phyloP scores from a whole-genome alignment of 495 filamentous ascomycete species.

The Haplographium delicatum region DNA sequence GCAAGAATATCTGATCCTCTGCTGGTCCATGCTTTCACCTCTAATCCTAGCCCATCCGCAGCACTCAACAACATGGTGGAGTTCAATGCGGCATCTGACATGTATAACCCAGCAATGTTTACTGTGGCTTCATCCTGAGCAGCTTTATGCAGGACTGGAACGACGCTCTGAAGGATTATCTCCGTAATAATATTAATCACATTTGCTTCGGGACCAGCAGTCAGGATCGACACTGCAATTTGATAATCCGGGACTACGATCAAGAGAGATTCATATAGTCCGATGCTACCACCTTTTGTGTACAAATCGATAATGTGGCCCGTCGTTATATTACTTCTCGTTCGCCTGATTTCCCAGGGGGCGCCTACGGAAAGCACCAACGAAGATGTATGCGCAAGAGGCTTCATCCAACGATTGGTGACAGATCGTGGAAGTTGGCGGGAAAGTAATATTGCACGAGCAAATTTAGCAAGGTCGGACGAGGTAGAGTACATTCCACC shows the following conservation, averaged over 20 bases:
- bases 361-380: slow-evolving; percentile 41
- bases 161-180: not conserved
- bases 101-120: slow-evolving; percentile 1
- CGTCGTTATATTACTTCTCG: slow-evolving; percentile 23
- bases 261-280: slow-evolving; percentile 39
- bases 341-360: slow-evolving; percentile 54
- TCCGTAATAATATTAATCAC: slow-evolving; percentile 8
- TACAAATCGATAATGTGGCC: slow-evolving; percentile 37
- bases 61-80: not conserved
- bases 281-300: slow-evolving; percentile 48
- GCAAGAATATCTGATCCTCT: not conserved
- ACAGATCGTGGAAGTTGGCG: slow-evolving; percentile 36
- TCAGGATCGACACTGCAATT: slow-evolving; percentile 44
- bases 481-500: slow-evolving; percentile 54
- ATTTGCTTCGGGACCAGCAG: slow-evolving; percentile 32
- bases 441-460: slow-evolving; percentile 49
- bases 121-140: slow-evolving; percentile 1
- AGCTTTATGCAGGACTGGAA: not conserved
- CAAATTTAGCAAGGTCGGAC: slow-evolving; percentile 46
- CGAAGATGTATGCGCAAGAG: slow-evolving; percentile 43
- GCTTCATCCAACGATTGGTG: slow-evolving; percentile 56
- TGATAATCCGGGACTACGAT: slow-evolving; percentile 48
- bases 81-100: not conserved
- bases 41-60: not conserved
- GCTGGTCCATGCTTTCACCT: slow-evolving; percentile 3